Evolutionary conservation across 73 alveolate species (phyloP).

Genomic region (Loxodes magnus): DNA sequence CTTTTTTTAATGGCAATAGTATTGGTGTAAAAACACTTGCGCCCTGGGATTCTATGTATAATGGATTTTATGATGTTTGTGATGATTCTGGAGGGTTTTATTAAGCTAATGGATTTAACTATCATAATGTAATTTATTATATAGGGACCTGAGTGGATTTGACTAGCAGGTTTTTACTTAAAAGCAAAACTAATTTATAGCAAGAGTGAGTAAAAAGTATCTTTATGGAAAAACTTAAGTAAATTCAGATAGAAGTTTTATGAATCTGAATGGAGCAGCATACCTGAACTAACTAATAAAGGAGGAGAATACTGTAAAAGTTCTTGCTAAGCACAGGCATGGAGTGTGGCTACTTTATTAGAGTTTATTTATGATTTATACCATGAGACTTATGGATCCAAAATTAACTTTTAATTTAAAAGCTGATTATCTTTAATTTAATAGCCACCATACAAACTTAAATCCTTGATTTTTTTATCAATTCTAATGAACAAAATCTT

Average conservation of each 20-base stretch:
- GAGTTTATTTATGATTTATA: conserved; percentile 25
- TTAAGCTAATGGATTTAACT: conserved; percentile 41
- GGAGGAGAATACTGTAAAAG: conserved; percentile 29
- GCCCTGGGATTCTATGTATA: conserved; percentile 22
- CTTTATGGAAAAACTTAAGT: conserved; percentile 14
- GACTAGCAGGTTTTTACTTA: conserved; percentile 37
- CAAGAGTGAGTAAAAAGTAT: conserved; percentile 7
- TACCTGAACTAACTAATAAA: conserved; percentile 42
- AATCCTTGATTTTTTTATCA: too few species aligned
- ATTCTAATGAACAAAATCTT: too few species aligned
- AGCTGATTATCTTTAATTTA: too few species aligned
- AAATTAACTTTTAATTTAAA: too few species aligned
- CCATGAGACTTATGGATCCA: not conserved
- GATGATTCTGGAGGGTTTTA: conserved; percentile 21
- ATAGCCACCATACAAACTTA: too few species aligned
- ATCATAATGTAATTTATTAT: too few species aligned
- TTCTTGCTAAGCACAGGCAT: conserved; percentile 39
- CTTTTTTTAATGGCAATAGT: conserved; percentile 6
- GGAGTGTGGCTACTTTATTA: conserved; percentile 34
- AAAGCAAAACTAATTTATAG: conserved; percentile 17
- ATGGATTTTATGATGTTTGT: conserved; percentile 28
- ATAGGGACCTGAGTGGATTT: conserved; percentile 63
- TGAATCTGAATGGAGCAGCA: conserved; percentile 11
- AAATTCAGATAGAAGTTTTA: conserved; percentile 13
- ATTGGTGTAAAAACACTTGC: conserved; percentile 33